These are phyloP conservation scores for Zea luxurians DNA, from an alignment of 176 grass and related monocot species.

Conservation along the genomic window DNA sequence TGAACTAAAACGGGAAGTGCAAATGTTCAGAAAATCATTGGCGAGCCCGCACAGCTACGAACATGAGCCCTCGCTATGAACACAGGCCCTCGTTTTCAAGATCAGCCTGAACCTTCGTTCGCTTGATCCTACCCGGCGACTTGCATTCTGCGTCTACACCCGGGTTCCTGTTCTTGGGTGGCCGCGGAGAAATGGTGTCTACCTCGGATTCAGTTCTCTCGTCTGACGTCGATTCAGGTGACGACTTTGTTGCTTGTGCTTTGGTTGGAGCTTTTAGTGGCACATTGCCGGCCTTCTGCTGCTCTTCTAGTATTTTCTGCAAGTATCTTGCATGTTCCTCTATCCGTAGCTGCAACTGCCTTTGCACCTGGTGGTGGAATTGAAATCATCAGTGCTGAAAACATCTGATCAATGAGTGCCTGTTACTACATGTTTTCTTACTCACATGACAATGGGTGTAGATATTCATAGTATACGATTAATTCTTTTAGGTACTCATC, in stretches of 20 bases:
- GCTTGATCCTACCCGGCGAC: conserved; percentile 33
- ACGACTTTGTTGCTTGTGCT: background rate
- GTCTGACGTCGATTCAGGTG: conserved; percentile 12
- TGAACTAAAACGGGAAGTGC: background rate
- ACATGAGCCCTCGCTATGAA: conserved; percentile 33
- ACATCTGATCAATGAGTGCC: background rate
- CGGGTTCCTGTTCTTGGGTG: conserved; percentile 35
- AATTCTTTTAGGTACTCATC: background rate
- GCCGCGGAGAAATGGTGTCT: background rate
- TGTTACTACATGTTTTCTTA: background rate
- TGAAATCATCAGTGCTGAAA: background rate
- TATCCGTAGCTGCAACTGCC: conserved; percentile 73
- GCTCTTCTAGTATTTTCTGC: conserved; percentile 90
- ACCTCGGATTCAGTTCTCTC: conserved; percentile 22
- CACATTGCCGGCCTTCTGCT: conserved; percentile 59
- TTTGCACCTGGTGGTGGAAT: conserved; percentile 62
- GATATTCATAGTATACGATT: background rate
- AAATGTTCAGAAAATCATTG: background rate
- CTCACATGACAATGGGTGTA: background rate
- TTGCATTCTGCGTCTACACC: conserved; percentile 37
- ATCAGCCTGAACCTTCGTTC: conserved; percentile 40
- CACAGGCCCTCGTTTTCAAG: conserved; percentile 27
- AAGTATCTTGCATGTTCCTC: conserved; percentile 93
- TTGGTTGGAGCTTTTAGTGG: conserved; percentile 33
- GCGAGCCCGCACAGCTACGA: conserved; percentile 9